A percentile compares a stretch with the other conserved stretches of the same genome.
Evolutionary conservation across 2,329 filamentous ascomycete genomes (phyloP).

Genomic region (Zasmidium angulare): DNA sequence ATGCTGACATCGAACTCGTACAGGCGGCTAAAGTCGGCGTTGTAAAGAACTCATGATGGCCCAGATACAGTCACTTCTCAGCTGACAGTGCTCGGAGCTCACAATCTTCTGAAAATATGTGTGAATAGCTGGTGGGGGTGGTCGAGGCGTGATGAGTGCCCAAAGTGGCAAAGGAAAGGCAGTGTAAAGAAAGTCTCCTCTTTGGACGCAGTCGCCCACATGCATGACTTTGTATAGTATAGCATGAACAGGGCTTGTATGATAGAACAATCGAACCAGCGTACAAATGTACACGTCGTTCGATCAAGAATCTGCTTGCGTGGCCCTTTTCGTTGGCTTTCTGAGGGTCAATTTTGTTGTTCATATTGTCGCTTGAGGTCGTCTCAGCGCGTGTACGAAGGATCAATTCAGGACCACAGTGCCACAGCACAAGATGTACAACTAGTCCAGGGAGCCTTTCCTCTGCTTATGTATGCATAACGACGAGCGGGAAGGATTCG

Average conservation of each 20-base stretch:
- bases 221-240: neutral
- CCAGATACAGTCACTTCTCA: neutral
- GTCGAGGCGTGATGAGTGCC: neutral
- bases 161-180: neutral
- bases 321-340: no score
- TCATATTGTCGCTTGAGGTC: neutral
- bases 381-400: neutral
- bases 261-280: no score
- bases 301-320: no score
- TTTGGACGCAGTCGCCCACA: neutral
- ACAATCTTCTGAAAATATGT: neutral
- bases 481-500: no score
- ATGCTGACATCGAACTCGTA: conserved; percentile 27
- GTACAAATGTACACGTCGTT: no score
- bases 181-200: conserved; percentile 14
- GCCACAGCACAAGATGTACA: neutral
- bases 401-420: neutral
- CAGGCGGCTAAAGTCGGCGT: conserved; percentile 89
- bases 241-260: neutral
- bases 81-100: neutral
- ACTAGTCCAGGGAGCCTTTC: no score
- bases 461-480: no score
- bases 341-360: no score
- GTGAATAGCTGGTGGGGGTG: neutral
- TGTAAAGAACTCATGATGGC: conserved; percentile 69